These are phyloP conservation scores for Pyrrhoderma lamaoense DNA, from an alignment of 1,284 basidiomycete species.

Conservation along the genomic window DNA sequence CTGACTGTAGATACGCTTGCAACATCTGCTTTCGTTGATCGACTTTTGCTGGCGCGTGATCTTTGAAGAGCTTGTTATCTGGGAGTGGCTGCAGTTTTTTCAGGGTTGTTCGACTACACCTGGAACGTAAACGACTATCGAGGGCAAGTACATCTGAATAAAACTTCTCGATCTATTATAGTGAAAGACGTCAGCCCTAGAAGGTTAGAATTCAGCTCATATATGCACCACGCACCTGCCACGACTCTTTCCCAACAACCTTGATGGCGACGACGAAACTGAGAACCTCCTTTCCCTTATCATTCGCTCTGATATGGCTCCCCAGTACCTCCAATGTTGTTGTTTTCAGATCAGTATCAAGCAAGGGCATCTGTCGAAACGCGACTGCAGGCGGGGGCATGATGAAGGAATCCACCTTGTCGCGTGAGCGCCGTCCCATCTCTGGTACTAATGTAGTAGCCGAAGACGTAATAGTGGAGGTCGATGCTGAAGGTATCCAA, in stretches of 20 bases:
- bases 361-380: conserved; percentile 67
- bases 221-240: conserved; percentile 52
- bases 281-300: conserved; percentile 81
- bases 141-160: conserved; percentile 86
- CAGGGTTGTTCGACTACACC: conserved; percentile 55
- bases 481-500: conserved; percentile 7
- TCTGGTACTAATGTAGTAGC: conserved; percentile 10
- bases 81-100: conserved; percentile 81
- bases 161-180: conserved; percentile 60
- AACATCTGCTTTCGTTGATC: conserved; percentile 90
- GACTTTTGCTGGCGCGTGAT: conserved; percentile 93
- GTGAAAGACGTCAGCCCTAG: background rate
- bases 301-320: conserved; percentile 77
- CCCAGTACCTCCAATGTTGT: conserved; percentile 59
- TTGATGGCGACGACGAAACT: conserved; percentile 71
- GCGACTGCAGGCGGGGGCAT: conserved; percentile 16
- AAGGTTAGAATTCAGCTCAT: background rate
- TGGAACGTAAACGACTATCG: conserved; percentile 54
- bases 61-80: conserved; percentile 91
- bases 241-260: conserved; percentile 60
- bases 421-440: conserved; percentile 5
- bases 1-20: conserved; percentile 82
- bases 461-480: conserved; percentile 13
- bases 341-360: conserved; percentile 57
- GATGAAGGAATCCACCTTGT: conserved; percentile 16